phyloP scores from a whole-genome alignment of 192 early-diverging fungal species.

The Mortierella hygrophila region DNA sequence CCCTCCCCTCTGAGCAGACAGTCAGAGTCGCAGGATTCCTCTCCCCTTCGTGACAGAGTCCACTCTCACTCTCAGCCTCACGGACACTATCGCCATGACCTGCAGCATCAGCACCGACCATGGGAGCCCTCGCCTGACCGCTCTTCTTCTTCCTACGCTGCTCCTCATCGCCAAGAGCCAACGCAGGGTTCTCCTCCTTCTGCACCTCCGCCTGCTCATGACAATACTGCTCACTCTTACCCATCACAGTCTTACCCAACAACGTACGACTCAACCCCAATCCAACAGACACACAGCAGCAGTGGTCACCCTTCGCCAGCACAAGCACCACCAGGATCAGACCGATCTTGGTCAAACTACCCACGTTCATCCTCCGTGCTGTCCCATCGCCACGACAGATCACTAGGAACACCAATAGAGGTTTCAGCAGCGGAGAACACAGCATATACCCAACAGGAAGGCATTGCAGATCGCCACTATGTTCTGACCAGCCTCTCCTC shows the following conservation, averaged over 20 bases:
- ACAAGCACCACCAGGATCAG: background rate
- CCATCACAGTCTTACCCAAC: background rate
- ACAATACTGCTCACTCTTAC: conserved; percentile 1
- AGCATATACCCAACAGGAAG: conserved; percentile 11
- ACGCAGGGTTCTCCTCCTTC: background rate
- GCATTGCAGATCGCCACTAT: conserved; percentile 30
- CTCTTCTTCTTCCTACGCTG: background rate
- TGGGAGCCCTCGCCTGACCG: conserved; percentile 6
- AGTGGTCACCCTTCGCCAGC: background rate
- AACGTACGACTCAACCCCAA: background rate
- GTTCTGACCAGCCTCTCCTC: conserved; percentile 32
- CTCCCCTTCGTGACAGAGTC: background rate
- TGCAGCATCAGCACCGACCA: conserved; percentile 13
- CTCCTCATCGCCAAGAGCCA: conserved; percentile 2
- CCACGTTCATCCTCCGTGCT: background rate
- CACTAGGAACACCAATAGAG: background rate
- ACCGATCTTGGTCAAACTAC: background rate
- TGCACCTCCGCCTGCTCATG: background rate
- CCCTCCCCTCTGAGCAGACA: background rate
- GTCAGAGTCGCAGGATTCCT: background rate
- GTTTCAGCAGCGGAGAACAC: background rate
- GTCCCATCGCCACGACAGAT: conserved; percentile 5
- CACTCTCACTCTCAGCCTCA: background rate
- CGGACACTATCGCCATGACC: background rate
- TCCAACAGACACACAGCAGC: background rate